Evolutionary conservation across 495 filamentous ascomycete genomes (phyloP).

Genomic region (Penicillium psychrofluorescens): DNA sequence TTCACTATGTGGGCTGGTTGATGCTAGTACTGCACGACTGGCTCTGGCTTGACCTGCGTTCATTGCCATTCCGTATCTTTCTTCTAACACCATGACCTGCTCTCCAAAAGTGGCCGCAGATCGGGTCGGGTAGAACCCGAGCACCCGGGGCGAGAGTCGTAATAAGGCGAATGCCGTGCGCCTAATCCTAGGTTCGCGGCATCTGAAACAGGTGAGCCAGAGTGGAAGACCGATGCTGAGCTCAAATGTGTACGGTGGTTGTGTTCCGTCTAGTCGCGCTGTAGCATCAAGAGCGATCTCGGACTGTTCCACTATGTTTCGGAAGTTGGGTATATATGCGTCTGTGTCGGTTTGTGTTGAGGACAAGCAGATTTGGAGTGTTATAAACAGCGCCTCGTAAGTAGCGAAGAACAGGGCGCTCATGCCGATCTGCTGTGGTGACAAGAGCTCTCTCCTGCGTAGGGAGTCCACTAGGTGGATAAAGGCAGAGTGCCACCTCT

Average conservation of each 20-base stretch:
- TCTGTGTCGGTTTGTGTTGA: slow-evolving; percentile 12
- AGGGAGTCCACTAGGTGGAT: neutral
- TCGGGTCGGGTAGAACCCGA: slow-evolving; percentile 17
- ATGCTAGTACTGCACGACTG: neutral
- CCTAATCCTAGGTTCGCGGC: slow-evolving; percentile 18
- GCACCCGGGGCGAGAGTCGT: slow-evolving; percentile 11
- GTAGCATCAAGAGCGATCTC: slow-evolving; percentile 8
- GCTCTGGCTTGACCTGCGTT: neutral
- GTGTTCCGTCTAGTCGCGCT: slow-evolving; percentile 11
- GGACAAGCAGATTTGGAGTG: slow-evolving; percentile 2
- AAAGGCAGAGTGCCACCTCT: slow-evolving; percentile 10
- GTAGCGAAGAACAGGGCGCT: slow-evolving; percentile 2
- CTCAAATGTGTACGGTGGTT: slow-evolving; percentile 26
- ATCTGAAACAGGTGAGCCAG: slow-evolving; percentile 19
- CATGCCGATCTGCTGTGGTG: neutral
- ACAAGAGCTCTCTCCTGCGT: neutral
- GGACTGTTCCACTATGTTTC: slow-evolving; percentile 20
- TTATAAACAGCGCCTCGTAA: slow-evolving; percentile 8
- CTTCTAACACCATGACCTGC: slow-evolving; percentile 16
- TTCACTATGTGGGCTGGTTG: neutral
- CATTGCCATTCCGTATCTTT: slow-evolving; percentile 2
- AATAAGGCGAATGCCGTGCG: slow-evolving; percentile 19
- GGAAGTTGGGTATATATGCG: slow-evolving; percentile 13
- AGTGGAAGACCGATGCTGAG: slow-evolving; percentile 16
- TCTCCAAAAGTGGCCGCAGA: slow-evolving; percentile 8